Base-by-base conservation (phyloP, 805 yeast genomes). In the Ogataea ganodermae region DNA sequence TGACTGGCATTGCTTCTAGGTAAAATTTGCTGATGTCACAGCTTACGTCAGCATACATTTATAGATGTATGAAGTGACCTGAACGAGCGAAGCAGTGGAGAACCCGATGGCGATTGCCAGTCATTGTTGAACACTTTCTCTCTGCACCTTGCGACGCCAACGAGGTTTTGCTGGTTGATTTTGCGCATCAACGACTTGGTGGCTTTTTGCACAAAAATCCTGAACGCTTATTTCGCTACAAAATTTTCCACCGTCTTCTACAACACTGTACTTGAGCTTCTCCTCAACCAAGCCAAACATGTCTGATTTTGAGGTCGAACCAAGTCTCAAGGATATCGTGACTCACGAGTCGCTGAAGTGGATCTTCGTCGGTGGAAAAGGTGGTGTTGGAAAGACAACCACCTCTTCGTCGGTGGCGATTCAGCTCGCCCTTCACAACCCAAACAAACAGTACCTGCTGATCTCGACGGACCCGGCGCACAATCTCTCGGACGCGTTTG, bases 381-480 rank as follows among this genome's bases (percentile, higher is more conserved):
- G 99, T 68, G 99, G 99, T 70, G 99, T 94, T 23, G 99, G 99
- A 61, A 94, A 94, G 68, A 94, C 99, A 53, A 94, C 99, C 21
- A 88, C 97, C 3, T 92, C 98, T 1, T 91, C 96, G 39, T 90
- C 97, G 20, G 78, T 94, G 57, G 96, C 99, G 18, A 85, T 91
- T 53, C 98, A 94, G 70, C 79, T 94, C 66, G 97, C 99, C 14
- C 69, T 86, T 51, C 74, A 78, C 48, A 85, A 95, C 63, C 95
- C 96, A 28, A 55, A 67, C 14, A 91, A 89, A 56, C 84, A 86
- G 59, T 95, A 89, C 58, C 74, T 94, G 52, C 74, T 94, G 59
- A 94, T 94, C 60, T 91, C 97, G 26, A 91, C 98, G 1, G 99
- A 94, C 70, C 99, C 99, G 10, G 99, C 99, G 4, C 99, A 94